These are phyloP conservation scores for Passalora sequoiae DNA, from an alignment of 2,329 filamentous ascomycete genomes.

Conservation along the genomic window DNA sequence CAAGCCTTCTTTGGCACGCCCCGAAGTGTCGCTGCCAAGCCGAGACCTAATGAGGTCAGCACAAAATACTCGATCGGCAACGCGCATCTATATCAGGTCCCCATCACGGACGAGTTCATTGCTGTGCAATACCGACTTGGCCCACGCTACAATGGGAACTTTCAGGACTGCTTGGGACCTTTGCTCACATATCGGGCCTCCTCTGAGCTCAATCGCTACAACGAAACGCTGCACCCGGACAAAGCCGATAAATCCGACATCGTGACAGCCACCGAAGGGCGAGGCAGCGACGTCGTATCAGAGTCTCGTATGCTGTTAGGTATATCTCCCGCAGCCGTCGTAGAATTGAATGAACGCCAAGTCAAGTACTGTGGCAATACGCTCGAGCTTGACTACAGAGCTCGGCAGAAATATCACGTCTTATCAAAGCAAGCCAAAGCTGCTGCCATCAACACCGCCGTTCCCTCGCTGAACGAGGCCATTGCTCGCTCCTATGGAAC, in stretches of 20 bases:
- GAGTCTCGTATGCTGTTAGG: slow-evolving; percentile 79
- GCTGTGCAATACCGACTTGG: slow-evolving; percentile 88
- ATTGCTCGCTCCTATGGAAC: slow-evolving; percentile 76
- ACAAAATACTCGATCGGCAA: slow-evolving; percentile 87
- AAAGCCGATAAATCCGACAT: slow-evolving; percentile 92
- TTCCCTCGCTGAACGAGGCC: slow-evolving; percentile 83
- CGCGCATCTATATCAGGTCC: slow-evolving; percentile 81
- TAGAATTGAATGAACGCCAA: slow-evolving; percentile 60
- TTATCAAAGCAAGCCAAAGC: slow-evolving; percentile 68
- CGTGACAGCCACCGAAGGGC: slow-evolving; percentile 76
- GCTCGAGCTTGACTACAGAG: slow-evolving; percentile 47
- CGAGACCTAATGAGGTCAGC: slow-evolving; percentile 66
- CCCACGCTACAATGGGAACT: slow-evolving; percentile 88
- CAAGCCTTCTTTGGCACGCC: slow-evolving; percentile 94
- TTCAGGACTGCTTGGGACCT: slow-evolving; percentile 90
- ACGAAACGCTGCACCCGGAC: slow-evolving; percentile 82
- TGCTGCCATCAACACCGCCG: slow-evolving; percentile 80
- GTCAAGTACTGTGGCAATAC: slow-evolving; percentile 6
- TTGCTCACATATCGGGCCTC: slow-evolving; percentile 96
- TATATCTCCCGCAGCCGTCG: slow-evolving; percentile 71
- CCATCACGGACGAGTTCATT: slow-evolving; percentile 83
- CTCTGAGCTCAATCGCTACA: slow-evolving; percentile 80
- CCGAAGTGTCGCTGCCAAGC: slow-evolving; percentile 70
- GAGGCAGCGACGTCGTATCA: slow-evolving; percentile 73
- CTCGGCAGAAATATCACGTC: slow-evolving; percentile 49